Conservation (phyloP, 495 filamentous ascomycete genomes). For the Glarea lozoyensis region DNA sequence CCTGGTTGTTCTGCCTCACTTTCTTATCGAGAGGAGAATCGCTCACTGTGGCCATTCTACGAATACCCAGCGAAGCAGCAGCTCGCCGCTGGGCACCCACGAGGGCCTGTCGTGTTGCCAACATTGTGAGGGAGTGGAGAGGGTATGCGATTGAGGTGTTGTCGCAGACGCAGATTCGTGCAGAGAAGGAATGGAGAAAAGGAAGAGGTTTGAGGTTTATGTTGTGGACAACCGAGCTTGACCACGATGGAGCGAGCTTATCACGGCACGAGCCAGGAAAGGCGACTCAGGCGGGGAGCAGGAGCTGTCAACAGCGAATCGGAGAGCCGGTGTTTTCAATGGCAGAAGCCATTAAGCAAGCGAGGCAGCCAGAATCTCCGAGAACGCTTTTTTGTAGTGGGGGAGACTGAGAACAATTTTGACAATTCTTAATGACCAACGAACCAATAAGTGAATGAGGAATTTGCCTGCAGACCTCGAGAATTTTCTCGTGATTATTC, state of each 20-base stretch:
- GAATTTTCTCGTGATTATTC: conserved; percentile 8
- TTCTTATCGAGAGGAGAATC: conserved; percentile 46
- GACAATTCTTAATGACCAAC: too few relatives aligned
- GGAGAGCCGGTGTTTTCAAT: too few relatives aligned
- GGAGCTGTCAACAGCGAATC: too few relatives aligned
- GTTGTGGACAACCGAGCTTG: too few relatives aligned
- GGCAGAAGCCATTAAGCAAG: too few relatives aligned
- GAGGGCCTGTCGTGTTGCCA: conserved; percentile 46
- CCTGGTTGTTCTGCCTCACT: conserved; percentile 49
- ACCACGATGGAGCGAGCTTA: too few relatives aligned
- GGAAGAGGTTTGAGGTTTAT: conserved; percentile 14
- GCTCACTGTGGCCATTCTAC: conserved; percentile 45
- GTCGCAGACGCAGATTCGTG: conserved; percentile 12
- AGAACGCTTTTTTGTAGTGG: not conserved
- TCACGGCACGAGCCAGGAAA: too few relatives aligned
- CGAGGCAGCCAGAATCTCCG: too few relatives aligned
- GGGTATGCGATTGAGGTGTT: conserved; percentile 3
- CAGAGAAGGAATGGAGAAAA: conserved; percentile 5
- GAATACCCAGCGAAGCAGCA: conserved; percentile 35
- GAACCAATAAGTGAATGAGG: not conserved
- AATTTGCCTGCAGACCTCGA: conserved; percentile 13
- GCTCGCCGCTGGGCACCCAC: conserved; percentile 42
- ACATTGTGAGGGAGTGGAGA: conserved; percentile 33
- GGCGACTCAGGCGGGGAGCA: too few relatives aligned
- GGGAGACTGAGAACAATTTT: too few relatives aligned